Percentiles rank a stretch among this genome's conserved stretches.
These are phyloP conservation scores for Trichoderma sp. DNA, from an alignment of 2,329 filamentous ascomycete genomes.

Conservation along the genomic window DNA sequence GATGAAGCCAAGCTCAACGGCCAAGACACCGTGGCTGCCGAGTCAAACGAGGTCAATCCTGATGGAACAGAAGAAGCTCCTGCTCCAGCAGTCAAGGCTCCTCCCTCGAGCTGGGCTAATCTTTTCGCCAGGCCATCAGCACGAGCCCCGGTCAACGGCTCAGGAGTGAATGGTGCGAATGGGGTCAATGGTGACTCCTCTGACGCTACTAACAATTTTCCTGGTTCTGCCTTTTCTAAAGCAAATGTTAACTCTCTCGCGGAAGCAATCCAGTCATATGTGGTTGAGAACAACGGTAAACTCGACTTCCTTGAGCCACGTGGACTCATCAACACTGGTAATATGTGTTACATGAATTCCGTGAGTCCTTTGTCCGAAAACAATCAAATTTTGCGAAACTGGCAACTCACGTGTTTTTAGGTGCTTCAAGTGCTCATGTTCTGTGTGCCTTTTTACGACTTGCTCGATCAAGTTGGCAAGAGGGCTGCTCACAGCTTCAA, in stretches of 20 bases:
- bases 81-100: constrained; percentile 36
- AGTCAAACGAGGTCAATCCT: background rate
- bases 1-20: constrained; percentile 29
- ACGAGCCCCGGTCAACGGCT: constrained; percentile 30
- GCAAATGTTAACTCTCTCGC: constrained; percentile 64
- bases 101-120: constrained; percentile 48
- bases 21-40: constrained; percentile 25
- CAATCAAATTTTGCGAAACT: background rate
- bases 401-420: constrained; percentile 54
- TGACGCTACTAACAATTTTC: constrained; percentile 32
- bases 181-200: constrained; percentile 36
- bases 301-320: constrained; percentile 87
- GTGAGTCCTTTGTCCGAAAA: constrained; percentile 59
- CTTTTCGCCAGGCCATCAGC: constrained; percentile 43
- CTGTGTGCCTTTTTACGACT: constrained; percentile 92
- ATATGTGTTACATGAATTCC: constrained; percentile 99
- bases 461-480: constrained; percentile 83
- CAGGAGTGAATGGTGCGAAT: constrained; percentile 37
- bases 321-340: constrained; percentile 93
- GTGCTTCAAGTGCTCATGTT: constrained; percentile 94
- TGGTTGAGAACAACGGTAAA: constrained; percentile 66
- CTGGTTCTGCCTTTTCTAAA: constrained; percentile 47
- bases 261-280: constrained; percentile 76
- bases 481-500: constrained; percentile 90
- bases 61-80: constrained; percentile 32